Evolutionary conservation across 139 green algal genomes (phyloP), one percentile per base, ranked within the genome.

Genomic region (Dunaliella primolecta): DNA sequence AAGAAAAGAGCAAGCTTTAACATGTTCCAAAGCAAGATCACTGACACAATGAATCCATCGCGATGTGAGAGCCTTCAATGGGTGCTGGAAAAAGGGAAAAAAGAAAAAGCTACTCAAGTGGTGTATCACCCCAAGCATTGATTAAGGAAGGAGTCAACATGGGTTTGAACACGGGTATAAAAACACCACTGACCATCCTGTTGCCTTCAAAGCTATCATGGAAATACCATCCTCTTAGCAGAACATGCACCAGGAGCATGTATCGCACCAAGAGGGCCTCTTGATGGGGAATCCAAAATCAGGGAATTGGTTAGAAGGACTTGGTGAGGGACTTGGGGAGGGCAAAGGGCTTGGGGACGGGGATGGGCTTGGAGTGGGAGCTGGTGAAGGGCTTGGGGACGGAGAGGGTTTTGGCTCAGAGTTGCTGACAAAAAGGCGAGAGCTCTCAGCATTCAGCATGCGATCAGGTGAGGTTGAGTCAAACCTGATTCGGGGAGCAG

Each of bases 181-280:
- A 64, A 64, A 64, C 7, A 15, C 46, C 46, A 64, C 7, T 64
- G 46, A 25, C 7, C 46, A 64, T 64, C 46, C 7, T 64, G 46
- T 35, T 87, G n/a, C n/a, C n/a, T n/a, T n/a, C n/a, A n/a, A n/a
- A n/a, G 35, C n/a, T 77, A 64, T 64, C 46, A 64, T 64, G 7
- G 46, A 64, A 15, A 7, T 15, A 7, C 46, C 46, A 64, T 64
- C 7, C 46, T 64, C 27, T 80, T 33, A 84, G 84, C 87, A 90
- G 57, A 84, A 84, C 3, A 85, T 46, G 81, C 87, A 90, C 84
- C 87, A 90, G 0, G 77, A 33, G 29, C 87, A 90, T 11, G 31
- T 79, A 29, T 32, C 84, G 55, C 87, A 90, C 83, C 83, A 89
- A 29, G 35, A 23, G 57, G 83, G 83, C 30, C 30, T 33, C 56